Base-by-base conservation (phyloP, 768 basidiomycete genomes). In the Kwoniella europaea region DNA sequence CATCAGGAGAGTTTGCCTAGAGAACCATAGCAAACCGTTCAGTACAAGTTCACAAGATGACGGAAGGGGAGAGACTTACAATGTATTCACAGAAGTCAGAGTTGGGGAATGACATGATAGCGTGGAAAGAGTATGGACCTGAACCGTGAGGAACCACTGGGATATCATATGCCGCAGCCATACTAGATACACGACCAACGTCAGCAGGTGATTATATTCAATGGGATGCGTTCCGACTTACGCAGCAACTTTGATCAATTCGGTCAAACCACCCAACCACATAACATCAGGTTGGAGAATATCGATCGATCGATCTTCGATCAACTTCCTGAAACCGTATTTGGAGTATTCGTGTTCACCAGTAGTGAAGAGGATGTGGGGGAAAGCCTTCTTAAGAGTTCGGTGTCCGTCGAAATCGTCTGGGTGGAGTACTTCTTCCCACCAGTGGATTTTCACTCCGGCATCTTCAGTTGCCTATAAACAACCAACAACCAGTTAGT, bases 121-220 rank as follows among this genome's bases (percentile, higher is more conserved):
- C 86, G 69, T 86, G 85, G 81, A 86, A 86, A 57, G 84, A 85
- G 81, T 87, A 87, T 27, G 85, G 85, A 12, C 87, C 86, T 13
- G 84, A 85, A 42, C 86, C 87, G 75, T 87, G 86, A 7, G 86
- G 86, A 18, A 86, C 85, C 56, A 87, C 85, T 27, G 86, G 86
- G 57, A 87, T 85, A 73, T 87, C 86, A 74, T 87, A 86, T 15
- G 86, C 86, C 2, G 84, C 81, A 1, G 85, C 86, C 74, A 85
- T 83, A 35, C 70, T 75, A 57, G 3, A 35, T 35, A 35, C 35
- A 35, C 35, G 35, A 35, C 35, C 35, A n/a, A 41, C 12, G 5
- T 52, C 43, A 46, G 27, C 16, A 15, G 35, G 35, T 35, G 35
- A 35, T 35, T 35, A 6, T 35, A 9, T 35, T 1, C 7, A 7